Evolutionary conservation across 2,329 filamentous ascomycete genomes (phyloP).

Genomic region (Fusarium beomiforme): DNA sequence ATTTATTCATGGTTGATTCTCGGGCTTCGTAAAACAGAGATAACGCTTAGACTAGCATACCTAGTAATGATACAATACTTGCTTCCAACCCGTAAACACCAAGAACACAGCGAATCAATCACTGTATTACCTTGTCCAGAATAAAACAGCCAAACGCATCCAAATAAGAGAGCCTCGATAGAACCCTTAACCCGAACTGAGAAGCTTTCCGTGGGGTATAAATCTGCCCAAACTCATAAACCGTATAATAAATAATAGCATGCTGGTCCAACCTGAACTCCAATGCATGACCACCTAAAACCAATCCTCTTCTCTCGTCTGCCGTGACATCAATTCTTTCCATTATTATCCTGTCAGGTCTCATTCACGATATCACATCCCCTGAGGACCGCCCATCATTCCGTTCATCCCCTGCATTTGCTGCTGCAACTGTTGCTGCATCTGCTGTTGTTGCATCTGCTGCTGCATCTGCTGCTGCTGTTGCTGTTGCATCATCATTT

Average conservation of each 20-base stretch:
- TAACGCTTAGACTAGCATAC: background rate
- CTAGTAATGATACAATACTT: slow-evolving; percentile 9
- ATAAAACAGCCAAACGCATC: background rate
- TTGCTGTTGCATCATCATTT: slow-evolving; percentile 43
- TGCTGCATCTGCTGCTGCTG: slow-evolving; percentile 44
- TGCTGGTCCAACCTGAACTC: slow-evolving; percentile 34
- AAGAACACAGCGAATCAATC: slow-evolving; percentile 13
- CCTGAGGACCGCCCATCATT: slow-evolving; percentile 63
- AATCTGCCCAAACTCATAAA: slow-evolving; percentile 40
- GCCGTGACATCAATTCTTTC: slow-evolving; percentile 17
- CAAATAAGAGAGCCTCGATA: slow-evolving; percentile 17
- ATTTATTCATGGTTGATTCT: background rate
- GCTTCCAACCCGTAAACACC: slow-evolving; percentile 33
- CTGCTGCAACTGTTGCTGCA: slow-evolving; percentile 38
- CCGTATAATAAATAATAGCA: slow-evolving; percentile 23
- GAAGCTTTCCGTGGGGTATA: slow-evolving; percentile 48
- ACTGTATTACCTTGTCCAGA: slow-evolving; percentile 26
- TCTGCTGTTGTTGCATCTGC: slow-evolving; percentile 41
- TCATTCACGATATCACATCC: slow-evolving; percentile 50
- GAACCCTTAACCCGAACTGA: slow-evolving; percentile 34
- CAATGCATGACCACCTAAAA: slow-evolving; percentile 12
- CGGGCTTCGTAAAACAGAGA: background rate
- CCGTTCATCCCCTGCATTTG: slow-evolving; percentile 48
- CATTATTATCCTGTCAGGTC: background rate
- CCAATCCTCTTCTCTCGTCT: slow-evolving; percentile 8